Percentiles rank a stretch among this genome's conserved stretches.
Conservation (phyloP, 2,329 filamentous ascomycete species). For the Monilinia laxa region DNA sequence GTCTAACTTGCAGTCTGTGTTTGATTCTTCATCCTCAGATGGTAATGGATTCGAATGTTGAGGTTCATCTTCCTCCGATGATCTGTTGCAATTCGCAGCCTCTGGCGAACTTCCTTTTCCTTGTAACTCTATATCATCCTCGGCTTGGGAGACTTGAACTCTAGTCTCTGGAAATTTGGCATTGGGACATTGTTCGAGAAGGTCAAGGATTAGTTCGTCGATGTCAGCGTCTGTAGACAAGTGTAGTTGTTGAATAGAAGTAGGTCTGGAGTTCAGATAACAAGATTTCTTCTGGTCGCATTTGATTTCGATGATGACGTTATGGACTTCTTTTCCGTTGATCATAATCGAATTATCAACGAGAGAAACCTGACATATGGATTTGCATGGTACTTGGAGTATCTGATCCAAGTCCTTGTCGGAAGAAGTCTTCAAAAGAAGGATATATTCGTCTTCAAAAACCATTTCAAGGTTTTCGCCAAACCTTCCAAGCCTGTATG, state of each 20-base stretch:
- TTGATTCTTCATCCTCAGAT: not conserved
- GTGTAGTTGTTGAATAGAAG: not conserved
- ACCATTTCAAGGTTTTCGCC: constrained; percentile 16
- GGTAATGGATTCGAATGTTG: not conserved
- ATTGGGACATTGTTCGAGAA: not conserved
- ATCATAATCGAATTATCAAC: not conserved
- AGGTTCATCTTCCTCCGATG: not conserved
- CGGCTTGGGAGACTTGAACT: not conserved
- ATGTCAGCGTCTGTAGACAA: not conserved
- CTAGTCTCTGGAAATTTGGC: not conserved
- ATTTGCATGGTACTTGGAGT: constrained; percentile 20
- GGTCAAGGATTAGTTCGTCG: not conserved
- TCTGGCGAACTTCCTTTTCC: constrained; percentile 7
- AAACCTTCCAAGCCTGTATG: not conserved
- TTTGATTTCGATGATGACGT: constrained; percentile 8
- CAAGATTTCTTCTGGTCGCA: not conserved
- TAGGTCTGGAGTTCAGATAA: constrained; percentile 6
- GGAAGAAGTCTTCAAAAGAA: constrained; percentile 18
- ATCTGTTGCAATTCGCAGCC: not conserved
- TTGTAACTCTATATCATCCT: not conserved
- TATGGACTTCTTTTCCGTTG: not conserved
- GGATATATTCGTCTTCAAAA: constrained; percentile 18
- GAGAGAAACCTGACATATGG: constrained; percentile 13
- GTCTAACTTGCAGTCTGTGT: not conserved
- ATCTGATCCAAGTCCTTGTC: constrained; percentile 23